Conservation (phyloP, 352 stramenopile species). For the Phytopythium chamaehyphon region DNA sequence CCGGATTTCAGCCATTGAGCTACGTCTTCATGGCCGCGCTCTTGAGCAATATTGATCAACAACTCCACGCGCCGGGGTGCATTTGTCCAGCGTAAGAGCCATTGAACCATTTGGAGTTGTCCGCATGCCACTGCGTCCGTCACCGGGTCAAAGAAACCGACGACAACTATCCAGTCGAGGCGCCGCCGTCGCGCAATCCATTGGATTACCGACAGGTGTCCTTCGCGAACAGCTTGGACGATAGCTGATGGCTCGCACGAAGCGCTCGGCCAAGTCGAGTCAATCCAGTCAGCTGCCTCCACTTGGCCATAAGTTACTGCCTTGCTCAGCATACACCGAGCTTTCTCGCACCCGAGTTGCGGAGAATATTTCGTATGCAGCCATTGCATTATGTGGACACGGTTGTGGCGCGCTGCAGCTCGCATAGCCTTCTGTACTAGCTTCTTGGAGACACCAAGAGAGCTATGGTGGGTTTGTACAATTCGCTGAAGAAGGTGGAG, state of each 20-base stretch:
- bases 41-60: neutral
- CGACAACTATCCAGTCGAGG: slow-evolving; percentile 1
- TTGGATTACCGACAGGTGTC: slow-evolving; percentile 1
- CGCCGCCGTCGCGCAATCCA: slow-evolving; percentile 2
- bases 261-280: neutral
- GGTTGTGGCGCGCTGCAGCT: neutral
- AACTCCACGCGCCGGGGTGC: neutral
- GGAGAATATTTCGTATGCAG: neutral
- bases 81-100: slow-evolving; percentile 2
- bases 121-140: neutral
- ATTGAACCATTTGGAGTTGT: slow-evolving; percentile 1
- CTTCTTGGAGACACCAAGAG: neutral
- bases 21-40: neutral
- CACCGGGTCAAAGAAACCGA: slow-evolving; percentile 1
- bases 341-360: neutral
- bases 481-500: neutral
- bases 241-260: slow-evolving; percentile 2
- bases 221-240: neutral
- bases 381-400: slow-evolving; percentile 2
- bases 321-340: neutral
- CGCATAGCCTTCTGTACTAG: neutral
- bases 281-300: neutral
- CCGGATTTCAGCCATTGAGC: neutral
- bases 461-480: neutral
- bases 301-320: neutral